Conservation (phyloP, 148 eudicot genomes). For the Hydrangea macrophylla region DNA sequence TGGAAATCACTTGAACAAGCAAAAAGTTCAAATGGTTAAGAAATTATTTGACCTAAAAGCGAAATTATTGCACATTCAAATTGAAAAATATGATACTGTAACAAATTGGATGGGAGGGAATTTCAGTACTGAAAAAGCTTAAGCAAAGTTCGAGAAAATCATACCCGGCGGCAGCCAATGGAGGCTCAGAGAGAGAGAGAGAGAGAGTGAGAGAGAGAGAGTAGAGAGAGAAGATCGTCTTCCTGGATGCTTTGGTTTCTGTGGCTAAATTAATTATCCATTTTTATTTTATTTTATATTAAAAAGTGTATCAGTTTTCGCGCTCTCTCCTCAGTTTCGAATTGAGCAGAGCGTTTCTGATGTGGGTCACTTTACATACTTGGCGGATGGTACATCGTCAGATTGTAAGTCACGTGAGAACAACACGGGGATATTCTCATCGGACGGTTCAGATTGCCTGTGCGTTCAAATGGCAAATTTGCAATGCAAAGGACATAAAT, state of each 20-base stretch:
- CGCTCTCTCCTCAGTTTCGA: conserved; percentile 21
- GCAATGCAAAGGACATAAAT: no score
- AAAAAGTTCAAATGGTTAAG: conserved; percentile 11
- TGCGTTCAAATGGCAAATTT: no score
- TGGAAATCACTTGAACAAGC: not conserved
- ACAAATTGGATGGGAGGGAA: conserved; percentile 9
- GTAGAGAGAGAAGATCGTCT: not conserved
- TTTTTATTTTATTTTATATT: not conserved
- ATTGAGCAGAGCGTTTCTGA: conserved; percentile 3
- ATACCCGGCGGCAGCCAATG: not conserved
- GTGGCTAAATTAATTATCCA: not conserved
- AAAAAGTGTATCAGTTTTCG: conserved; percentile 13
- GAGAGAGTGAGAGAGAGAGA: conserved; percentile 14
- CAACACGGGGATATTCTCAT: no score
- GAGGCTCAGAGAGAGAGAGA: not conserved
- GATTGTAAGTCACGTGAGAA: no score
- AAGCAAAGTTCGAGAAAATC: conserved; percentile 14
- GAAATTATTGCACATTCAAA: not conserved
- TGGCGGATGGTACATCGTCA: no score
- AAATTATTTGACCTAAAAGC: not conserved
- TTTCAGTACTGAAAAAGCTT: conserved; percentile 15
- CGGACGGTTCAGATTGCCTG: no score
- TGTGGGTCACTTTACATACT: not conserved
- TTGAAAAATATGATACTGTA: conserved; percentile 1
- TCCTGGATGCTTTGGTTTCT: no score